These are phyloP conservation scores for Solanum hybrid DNA, from an alignment of 305 asterid genomes.

Conservation along the genomic window DNA sequence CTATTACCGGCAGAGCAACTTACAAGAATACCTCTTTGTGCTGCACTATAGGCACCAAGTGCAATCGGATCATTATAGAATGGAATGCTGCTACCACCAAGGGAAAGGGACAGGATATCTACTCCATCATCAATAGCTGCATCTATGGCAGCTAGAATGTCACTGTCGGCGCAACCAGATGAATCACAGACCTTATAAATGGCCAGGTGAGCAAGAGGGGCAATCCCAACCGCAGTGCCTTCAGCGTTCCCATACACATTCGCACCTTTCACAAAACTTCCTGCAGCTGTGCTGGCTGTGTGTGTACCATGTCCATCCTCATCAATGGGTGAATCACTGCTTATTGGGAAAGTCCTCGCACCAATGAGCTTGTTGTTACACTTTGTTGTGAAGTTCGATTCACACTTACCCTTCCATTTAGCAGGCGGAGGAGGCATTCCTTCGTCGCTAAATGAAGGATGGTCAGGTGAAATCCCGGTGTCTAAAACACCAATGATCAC, in stretches of 20 bases:
- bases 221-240: conserved; percentile 18
- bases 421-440: not conserved
- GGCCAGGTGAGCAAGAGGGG: conserved; percentile 13
- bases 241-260: conserved; percentile 8
- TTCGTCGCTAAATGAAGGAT: not conserved
- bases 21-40: not conserved
- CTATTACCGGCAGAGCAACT: not conserved
- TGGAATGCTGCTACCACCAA: conserved; percentile 7
- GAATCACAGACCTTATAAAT: conserved; percentile 10
- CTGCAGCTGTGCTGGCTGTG: conserved; percentile 5
- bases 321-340: not conserved
- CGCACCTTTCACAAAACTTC: conserved; percentile 7
- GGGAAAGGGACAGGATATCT: not conserved
- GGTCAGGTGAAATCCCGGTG: not conserved
- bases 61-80: not conserved
- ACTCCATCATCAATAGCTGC: conserved; percentile 7
- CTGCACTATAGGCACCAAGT: not conserved
- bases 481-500: not conserved
- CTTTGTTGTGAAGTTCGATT: not conserved
- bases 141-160: conserved; percentile 5
- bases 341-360: not conserved
- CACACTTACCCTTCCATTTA: not conserved
- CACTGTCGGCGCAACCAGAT: conserved; percentile 9
- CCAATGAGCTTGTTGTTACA: not conserved
- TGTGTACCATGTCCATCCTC: conserved; percentile 2